Evolutionary conservation across 208 protist species (phyloP).

Genomic region (Acanthamoeba quina): DNA sequence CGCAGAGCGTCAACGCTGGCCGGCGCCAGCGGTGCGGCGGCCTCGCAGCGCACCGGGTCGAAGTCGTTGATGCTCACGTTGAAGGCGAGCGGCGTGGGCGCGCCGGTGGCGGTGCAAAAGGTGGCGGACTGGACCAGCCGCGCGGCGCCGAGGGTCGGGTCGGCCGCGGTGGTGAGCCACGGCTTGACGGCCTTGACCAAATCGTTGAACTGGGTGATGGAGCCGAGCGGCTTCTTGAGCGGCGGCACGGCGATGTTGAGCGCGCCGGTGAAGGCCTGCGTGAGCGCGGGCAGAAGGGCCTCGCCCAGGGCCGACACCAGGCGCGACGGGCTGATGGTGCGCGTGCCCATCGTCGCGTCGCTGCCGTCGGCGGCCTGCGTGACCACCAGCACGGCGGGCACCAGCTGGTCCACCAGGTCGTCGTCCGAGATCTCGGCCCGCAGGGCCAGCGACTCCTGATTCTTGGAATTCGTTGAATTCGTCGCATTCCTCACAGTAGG

Average conservation of each 20-base stretch:
- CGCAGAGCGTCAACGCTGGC: background rate
- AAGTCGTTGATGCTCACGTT: slow-evolving; percentile 19
- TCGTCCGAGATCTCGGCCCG: background rate
- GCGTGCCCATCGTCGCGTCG: background rate
- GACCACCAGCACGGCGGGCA: background rate
- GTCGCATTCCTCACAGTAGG: no score
- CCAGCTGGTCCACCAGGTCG: background rate
- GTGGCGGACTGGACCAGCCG: background rate
- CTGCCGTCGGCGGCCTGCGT: background rate
- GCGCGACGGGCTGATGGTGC: background rate
- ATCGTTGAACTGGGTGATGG: background rate
- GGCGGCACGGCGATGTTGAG: slow-evolving; percentile 22
- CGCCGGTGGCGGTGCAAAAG: background rate
- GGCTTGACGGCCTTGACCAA: background rate
- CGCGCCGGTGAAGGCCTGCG: slow-evolving; percentile 3
- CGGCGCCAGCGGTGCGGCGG: background rate
- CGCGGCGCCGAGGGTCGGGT: background rate
- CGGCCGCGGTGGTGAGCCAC: background rate
- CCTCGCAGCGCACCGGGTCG: background rate
- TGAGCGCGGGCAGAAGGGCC: background rate
- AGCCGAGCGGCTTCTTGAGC: slow-evolving; percentile 2
- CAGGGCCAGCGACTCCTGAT: background rate
- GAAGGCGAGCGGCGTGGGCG: background rate
- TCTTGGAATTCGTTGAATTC: background rate
- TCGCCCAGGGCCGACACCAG: background rate